Evolutionary conservation across 2,329 filamentous ascomycete genomes (phyloP).

Genomic region (Aschersonia sp.): DNA sequence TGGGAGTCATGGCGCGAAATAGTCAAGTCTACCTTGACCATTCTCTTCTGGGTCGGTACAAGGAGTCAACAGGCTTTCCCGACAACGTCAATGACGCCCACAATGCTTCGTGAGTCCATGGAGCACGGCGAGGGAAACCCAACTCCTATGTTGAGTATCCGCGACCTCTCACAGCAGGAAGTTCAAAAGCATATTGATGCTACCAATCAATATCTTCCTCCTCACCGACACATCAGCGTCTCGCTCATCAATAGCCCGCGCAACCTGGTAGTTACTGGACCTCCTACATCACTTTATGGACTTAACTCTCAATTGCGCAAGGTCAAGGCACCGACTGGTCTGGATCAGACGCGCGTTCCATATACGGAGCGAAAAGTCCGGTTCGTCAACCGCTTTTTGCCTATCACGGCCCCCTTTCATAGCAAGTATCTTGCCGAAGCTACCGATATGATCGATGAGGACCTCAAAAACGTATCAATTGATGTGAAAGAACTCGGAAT

Average conservation of each 20-base stretch:
- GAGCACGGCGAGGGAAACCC: slow-evolving; percentile 92
- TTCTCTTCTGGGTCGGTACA: slow-evolving; percentile 97
- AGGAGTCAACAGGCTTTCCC: slow-evolving; percentile 97
- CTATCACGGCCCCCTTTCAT: slow-evolving; percentile 96
- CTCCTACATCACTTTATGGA: slow-evolving; percentile 90
- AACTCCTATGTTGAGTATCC: slow-evolving; percentile 95
- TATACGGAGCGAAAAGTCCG: slow-evolving; percentile 93
- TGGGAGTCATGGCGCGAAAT: slow-evolving; percentile 87
- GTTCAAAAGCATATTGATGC: slow-evolving; percentile 95
- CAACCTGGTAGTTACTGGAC: slow-evolving; percentile 93
- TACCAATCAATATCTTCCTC: slow-evolving; percentile 89
- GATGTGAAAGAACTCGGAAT: slow-evolving; percentile 61
- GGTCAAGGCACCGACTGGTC: slow-evolving; percentile 91
- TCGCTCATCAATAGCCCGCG: slow-evolving; percentile 94
- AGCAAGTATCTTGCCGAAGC: slow-evolving; percentile 84
- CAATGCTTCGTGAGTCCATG: slow-evolving; percentile 79
- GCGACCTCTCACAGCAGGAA: slow-evolving; percentile 74
- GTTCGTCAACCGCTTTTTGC: slow-evolving; percentile 92
- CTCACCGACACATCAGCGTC: slow-evolving; percentile 86
- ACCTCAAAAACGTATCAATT: slow-evolving; percentile 72
- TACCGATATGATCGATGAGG: slow-evolving; percentile 69
- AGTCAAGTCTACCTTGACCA: slow-evolving; percentile 67
- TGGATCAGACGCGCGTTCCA: slow-evolving; percentile 89
- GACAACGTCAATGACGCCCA: slow-evolving; percentile 81
- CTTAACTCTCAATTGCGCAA: slow-evolving; percentile 90